These are phyloP conservation scores for Aspergillus funiculosus DNA, from an alignment of 495 filamentous ascomycete genomes.

Conservation along the genomic window DNA sequence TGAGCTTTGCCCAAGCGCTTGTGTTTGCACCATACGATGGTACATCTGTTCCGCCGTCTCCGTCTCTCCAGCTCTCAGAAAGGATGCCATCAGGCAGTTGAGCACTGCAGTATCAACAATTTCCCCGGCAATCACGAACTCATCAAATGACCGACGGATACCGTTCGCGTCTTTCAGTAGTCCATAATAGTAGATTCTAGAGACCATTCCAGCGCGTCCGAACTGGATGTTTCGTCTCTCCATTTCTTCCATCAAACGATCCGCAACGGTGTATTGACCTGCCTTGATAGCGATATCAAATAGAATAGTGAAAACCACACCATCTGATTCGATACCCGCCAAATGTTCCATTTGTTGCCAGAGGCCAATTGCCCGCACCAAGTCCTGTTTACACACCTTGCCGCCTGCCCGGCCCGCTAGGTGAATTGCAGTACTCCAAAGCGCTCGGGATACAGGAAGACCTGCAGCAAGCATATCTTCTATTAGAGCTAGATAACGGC, in stretches of 20 bases:
- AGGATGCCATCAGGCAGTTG: conserved; percentile 75
- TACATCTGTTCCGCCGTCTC: conserved; percentile 72
- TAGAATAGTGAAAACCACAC: conserved; percentile 82
- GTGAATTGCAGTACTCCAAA: conserved; percentile 82
- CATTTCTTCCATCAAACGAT: conserved; percentile 82
- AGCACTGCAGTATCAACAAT: conserved; percentile 82
- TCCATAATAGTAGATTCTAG: conserved; percentile 77
- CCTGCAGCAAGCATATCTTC: conserved; percentile 69
- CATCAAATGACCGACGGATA: conserved; percentile 64
- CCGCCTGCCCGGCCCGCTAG: conserved; percentile 67
- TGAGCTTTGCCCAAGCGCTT: conserved; percentile 26
- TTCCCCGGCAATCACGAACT: conserved; percentile 73
- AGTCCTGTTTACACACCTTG: conserved; percentile 55
- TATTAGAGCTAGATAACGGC: conserved; percentile 76
- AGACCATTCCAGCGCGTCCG: conserved; percentile 70
- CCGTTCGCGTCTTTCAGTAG: conserved; percentile 60
- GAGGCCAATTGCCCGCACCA: conserved; percentile 67
- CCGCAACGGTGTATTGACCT: conserved; percentile 72
- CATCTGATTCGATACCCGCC: conserved; percentile 56
- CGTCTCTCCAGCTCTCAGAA: conserved; percentile 67
- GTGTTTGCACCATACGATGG: conserved; percentile 62
- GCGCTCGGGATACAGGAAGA: conserved; percentile 54
- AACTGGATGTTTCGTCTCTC: conserved; percentile 53
- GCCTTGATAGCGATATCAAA: conserved; percentile 85
- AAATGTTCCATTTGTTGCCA: conserved; percentile 84